Evolutionary conservation across 495 filamentous ascomycete species (phyloP).

Genomic region (Aspergillus bridgeri): DNA sequence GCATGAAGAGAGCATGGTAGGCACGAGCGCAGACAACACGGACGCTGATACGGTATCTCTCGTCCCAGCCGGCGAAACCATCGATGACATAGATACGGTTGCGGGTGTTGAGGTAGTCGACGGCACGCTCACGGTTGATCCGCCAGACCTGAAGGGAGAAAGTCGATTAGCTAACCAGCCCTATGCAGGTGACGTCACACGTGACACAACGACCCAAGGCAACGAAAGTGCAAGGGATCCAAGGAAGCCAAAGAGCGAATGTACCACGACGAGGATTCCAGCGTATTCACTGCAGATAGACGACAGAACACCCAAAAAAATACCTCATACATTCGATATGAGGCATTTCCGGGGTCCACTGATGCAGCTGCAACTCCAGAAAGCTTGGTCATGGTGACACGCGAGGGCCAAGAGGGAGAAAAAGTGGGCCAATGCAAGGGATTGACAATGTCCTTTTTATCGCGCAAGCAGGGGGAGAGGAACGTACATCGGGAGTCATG

Average conservation of each 20-base stretch:
- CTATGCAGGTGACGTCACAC: slow-evolving; percentile 36
- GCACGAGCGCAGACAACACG: slow-evolving; percentile 97
- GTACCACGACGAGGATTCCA: neutral
- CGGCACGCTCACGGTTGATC: slow-evolving; percentile 97
- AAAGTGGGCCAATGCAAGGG: slow-evolving; percentile 24
- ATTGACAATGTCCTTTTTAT: slow-evolving; percentile 6
- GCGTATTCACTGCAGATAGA: slow-evolving; percentile 15
- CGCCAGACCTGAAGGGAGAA: slow-evolving; percentile 78
- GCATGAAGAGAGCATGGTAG: slow-evolving; percentile 99
- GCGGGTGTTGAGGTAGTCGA: slow-evolving; percentile 98
- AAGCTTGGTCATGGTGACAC: slow-evolving; percentile 33
- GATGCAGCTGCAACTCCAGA: slow-evolving; percentile 11
- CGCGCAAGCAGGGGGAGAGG: neutral
- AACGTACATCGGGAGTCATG: slow-evolving; percentile 93
- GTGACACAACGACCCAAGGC: slow-evolving; percentile 20
- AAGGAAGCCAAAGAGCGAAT: neutral
- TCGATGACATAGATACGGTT: slow-evolving; percentile 99
- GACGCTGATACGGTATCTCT: slow-evolving; percentile 95
- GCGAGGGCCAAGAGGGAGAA: slow-evolving; percentile 24
- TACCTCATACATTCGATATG: slow-evolving; percentile 19
- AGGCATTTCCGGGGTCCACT: slow-evolving; percentile 16
- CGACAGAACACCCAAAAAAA: slow-evolving; percentile 16
- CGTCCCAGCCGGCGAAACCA: slow-evolving; percentile 96
- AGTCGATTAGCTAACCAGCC: slow-evolving; percentile 19
- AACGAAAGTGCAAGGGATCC: slow-evolving; percentile 1